Percentiles rank a stretch among this genome's conserved stretches.
These are phyloP conservation scores for Cordia subcordata DNA, from an alignment of 257 asterid genomes.

Conservation along the genomic window DNA sequence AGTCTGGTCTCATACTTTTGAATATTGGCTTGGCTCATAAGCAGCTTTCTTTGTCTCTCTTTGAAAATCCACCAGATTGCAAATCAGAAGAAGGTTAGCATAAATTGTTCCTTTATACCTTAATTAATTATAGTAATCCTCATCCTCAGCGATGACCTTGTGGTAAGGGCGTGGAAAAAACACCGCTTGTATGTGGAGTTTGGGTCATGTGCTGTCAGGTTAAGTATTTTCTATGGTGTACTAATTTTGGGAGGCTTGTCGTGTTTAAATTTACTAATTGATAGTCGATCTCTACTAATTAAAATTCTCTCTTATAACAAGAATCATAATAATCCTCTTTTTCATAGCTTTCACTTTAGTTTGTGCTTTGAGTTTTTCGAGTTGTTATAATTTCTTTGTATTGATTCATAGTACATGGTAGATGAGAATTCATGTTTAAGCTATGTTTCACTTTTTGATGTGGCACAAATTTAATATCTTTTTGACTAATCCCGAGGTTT, in stretches of 20 bases:
- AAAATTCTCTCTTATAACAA: too few relatives aligned
- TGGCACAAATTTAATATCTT: conserved; percentile 17
- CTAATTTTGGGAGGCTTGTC: too few relatives aligned
- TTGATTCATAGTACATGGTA: not conserved
- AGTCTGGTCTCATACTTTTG: conserved; percentile 68
- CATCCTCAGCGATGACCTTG: too few relatives aligned
- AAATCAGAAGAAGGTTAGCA: conserved; percentile 29
- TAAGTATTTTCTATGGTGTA: too few relatives aligned
- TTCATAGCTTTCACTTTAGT: not conserved
- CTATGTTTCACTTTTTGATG: conserved; percentile 14
- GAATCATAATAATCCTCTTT: too few relatives aligned
- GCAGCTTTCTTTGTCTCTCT: conserved; percentile 75
- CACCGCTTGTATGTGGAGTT: too few relatives aligned
- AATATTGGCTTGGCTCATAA: conserved; percentile 88
- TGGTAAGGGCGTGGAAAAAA: too few relatives aligned
- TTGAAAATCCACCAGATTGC: conserved; percentile 92
- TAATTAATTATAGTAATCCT: too few relatives aligned
- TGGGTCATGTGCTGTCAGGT: too few relatives aligned
- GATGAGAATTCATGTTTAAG: not conserved
- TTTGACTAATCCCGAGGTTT: conserved; percentile 9
- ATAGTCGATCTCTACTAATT: too few relatives aligned
- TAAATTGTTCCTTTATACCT: not conserved
- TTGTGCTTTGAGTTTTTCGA: too few relatives aligned
- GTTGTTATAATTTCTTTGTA: not conserved
- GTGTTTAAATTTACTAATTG: too few relatives aligned